Evolutionary conservation across 2,329 filamentous ascomycete species (phyloP).

Genomic region (Geosmithia morbida): DNA sequence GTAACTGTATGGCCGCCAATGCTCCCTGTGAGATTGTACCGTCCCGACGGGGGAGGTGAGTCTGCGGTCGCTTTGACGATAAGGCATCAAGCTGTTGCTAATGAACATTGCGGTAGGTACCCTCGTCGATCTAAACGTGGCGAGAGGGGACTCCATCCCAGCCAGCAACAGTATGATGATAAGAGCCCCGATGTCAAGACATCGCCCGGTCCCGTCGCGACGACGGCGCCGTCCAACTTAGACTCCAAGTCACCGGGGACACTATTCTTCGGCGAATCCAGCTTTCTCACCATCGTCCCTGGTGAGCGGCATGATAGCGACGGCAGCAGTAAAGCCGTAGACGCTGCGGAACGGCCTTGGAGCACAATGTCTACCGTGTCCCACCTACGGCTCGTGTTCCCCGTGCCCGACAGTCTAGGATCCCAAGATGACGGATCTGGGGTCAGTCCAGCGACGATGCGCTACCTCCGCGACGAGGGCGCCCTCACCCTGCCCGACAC

Average conservation of each 20-base stretch:
- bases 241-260: constrained; percentile 6
- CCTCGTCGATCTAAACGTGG: no score
- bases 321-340: no score
- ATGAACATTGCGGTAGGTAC: no score
- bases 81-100: no score
- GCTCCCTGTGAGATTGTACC: constrained; percentile 15
- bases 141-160: no score
- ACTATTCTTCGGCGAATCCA: constrained; percentile 23
- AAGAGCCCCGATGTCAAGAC: no score
- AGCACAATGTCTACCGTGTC: background rate
- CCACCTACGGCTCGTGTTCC: constrained; percentile 11
- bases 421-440: constrained; percentile 4
- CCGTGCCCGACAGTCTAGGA: constrained; percentile 11
- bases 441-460: constrained; percentile 23
- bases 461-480: constrained; percentile 29
- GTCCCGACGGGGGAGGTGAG: constrained; percentile 17
- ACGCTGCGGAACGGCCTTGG: no score
- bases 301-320: constrained; percentile 3
- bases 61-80: no score
- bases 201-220: no score
- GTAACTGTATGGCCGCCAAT: constrained; percentile 13
- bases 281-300: constrained; percentile 20
- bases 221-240: no score
- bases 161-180: no score
- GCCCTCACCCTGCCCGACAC: constrained; percentile 28